Conservation (phyloP, 371 early-diverging fungal genomes). For the Blakeslea trispora region DNA sequence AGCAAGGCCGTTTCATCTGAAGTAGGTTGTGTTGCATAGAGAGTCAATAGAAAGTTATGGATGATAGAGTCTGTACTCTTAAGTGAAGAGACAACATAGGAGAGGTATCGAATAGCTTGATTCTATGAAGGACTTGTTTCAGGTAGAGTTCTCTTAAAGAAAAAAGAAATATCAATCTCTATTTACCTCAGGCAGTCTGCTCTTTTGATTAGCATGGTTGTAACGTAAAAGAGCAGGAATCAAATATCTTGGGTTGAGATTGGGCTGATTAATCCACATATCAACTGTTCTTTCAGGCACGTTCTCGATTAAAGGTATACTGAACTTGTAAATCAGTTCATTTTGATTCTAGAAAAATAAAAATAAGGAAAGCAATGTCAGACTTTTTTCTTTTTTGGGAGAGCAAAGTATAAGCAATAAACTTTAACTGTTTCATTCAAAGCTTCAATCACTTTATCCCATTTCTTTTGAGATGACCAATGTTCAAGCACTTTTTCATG, state of each 20-base stretch:
- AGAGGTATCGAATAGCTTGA: constrained; percentile 88
- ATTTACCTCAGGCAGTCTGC: constrained; percentile 27
- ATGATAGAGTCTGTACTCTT: constrained; percentile 81
- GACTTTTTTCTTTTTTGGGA: neutral
- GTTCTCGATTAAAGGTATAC: constrained; percentile 80
- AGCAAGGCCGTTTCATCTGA: constrained; percentile 65
- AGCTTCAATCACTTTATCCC: constrained; percentile 72
- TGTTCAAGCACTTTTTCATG: constrained; percentile 78
- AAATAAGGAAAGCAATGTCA: neutral
- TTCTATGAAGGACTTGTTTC: constrained; percentile 58
- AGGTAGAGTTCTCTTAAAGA: neutral
- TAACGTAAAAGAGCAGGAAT: constrained; percentile 88
- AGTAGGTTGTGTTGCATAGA: constrained; percentile 77
- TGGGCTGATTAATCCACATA: constrained; percentile 81
- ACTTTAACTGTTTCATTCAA: constrained; percentile 72
- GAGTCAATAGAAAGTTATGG: constrained; percentile 88
- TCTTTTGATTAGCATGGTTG: constrained; percentile 48
- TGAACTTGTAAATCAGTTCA: constrained; percentile 85
- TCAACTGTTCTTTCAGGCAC: constrained; percentile 80
- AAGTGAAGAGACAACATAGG: constrained; percentile 76
- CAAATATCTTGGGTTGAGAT: constrained; percentile 79
- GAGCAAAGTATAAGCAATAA: too few relatives aligned
- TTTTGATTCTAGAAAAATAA: constrained; percentile 51
- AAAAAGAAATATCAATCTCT: neutral
- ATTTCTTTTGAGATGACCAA: constrained; percentile 78